A percentile compares a stretch with the other conserved stretches of the same genome.
phyloP scores from a whole-genome alignment of 495 filamentous ascomycete genomes.

The Lepraria neglecta region DNA sequence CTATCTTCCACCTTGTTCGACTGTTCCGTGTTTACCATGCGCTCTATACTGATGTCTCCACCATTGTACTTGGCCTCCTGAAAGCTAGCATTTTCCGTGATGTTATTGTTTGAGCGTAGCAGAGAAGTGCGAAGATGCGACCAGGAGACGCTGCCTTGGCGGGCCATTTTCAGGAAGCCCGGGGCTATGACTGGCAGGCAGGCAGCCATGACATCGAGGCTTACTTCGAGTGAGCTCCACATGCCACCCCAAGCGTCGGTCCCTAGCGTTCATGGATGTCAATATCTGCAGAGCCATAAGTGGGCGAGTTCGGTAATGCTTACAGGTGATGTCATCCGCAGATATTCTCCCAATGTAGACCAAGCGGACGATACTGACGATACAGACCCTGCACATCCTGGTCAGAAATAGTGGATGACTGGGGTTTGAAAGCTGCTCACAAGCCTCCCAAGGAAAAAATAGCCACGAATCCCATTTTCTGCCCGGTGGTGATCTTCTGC shows the following conservation, averaged over 20 bases:
- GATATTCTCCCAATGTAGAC: background rate
- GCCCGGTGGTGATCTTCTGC: background rate
- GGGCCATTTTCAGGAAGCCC: background rate
- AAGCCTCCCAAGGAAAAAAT: slow-evolving; percentile 1
- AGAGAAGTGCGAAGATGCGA: background rate
- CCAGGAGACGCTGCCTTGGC: slow-evolving; percentile 2
- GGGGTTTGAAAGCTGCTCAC: background rate
- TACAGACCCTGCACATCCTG: background rate
- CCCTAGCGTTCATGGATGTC: background rate
- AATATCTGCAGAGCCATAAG: background rate
- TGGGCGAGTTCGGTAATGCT: background rate
- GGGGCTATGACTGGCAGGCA: background rate
- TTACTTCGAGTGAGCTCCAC: slow-evolving; percentile 1
- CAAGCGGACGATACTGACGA: slow-evolving; percentile 1
- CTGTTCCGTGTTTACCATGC: background rate
- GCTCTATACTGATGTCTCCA: background rate
- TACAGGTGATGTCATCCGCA: background rate
- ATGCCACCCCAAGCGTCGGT: background rate
- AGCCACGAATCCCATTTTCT: background rate
- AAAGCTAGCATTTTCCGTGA: background rate
- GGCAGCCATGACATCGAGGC: background rate
- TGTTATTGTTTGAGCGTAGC: background rate
- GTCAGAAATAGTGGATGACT: background rate
- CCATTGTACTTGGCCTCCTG: background rate
- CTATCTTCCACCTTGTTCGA: background rate